phyloP scores from a whole-genome alignment of 2,329 filamentous ascomycete genomes.

The Teratosphaeria nubilosa region DNA sequence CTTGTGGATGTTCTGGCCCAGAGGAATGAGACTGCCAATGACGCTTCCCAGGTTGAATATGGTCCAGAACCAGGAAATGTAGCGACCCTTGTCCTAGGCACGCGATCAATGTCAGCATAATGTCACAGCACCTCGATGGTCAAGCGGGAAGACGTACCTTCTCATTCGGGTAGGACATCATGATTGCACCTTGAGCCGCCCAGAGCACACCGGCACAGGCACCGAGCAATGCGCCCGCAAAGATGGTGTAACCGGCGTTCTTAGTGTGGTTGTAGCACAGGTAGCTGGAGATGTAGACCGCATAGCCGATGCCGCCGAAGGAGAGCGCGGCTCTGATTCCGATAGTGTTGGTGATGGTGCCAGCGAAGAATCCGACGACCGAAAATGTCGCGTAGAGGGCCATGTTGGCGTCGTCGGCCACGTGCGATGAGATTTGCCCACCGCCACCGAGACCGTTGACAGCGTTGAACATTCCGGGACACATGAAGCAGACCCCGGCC shows the following conservation, averaged over 20 bases:
- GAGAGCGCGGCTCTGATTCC: slow-evolving; percentile 59
- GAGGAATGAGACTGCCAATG: slow-evolving; percentile 68
- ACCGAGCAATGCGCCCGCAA: slow-evolving; percentile 66
- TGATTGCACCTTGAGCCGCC: slow-evolving; percentile 75
- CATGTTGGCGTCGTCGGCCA: slow-evolving; percentile 56
- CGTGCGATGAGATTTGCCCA: slow-evolving; percentile 37
- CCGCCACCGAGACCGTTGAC: slow-evolving; percentile 42
- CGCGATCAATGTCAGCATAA: background rate
- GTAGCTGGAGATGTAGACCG: slow-evolving; percentile 61
- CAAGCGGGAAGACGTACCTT: slow-evolving; percentile 18
- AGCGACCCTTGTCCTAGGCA: slow-evolving; percentile 62
- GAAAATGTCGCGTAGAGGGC: slow-evolving; percentile 65
- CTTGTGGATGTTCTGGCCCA: slow-evolving; percentile 60
- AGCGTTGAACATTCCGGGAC: slow-evolving; percentile 46
- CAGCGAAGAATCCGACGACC: slow-evolving; percentile 53
- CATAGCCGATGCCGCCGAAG: slow-evolving; percentile 68
- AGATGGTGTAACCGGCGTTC: slow-evolving; percentile 62
- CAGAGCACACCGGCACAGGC: slow-evolving; percentile 71
- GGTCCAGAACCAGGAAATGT: slow-evolving; percentile 87
- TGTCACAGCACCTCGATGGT: background rate
- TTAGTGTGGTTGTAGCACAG: slow-evolving; percentile 59
- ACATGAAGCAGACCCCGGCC: slow-evolving; percentile 44
- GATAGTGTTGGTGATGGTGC: slow-evolving; percentile 66
- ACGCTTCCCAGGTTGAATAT: slow-evolving; percentile 91
- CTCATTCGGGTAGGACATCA: slow-evolving; percentile 83